These are phyloP conservation scores for Colletotrichum sansevieriae DNA, from an alignment of 2,329 filamentous ascomycete genomes.

Conservation along the genomic window DNA sequence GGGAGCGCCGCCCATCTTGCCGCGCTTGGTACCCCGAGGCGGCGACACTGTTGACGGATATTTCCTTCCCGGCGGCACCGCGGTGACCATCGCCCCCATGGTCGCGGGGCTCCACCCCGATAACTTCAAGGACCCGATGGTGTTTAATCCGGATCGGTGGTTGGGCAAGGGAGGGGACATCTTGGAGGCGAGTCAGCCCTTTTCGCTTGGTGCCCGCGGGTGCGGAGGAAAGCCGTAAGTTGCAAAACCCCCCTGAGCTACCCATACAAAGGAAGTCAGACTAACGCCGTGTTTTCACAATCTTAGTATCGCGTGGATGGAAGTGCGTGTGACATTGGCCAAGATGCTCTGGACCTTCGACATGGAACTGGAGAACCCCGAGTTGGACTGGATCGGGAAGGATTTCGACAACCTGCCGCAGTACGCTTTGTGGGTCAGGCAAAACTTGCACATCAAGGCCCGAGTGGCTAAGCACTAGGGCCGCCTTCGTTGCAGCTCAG, in stretches of 20 bases:
- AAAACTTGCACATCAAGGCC: neutral
- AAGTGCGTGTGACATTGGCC: conserved; percentile 4
- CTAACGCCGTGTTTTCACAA: neutral
- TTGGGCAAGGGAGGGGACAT: neutral
- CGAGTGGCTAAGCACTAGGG: neutral
- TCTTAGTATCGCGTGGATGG: conserved; percentile 1
- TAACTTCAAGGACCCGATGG: conserved; percentile 2
- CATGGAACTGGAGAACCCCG: conserved; percentile 5
- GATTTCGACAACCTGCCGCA: conserved; percentile 13
- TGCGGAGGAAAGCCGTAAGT: conserved; percentile 11
- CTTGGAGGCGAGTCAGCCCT: neutral
- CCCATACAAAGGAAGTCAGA: neutral
- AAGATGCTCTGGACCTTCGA: conserved; percentile 5
- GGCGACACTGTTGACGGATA: conserved; percentile 1
- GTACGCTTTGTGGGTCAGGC: neutral
- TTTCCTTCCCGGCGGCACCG: neutral
- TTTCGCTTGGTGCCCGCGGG: neutral
- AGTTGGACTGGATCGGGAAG: conserved; percentile 8
- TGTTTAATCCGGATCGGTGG: conserved; percentile 3
- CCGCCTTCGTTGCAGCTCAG: neutral
- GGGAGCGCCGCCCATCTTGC: neutral
- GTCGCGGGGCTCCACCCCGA: neutral
- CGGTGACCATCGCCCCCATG: conserved; percentile 1
- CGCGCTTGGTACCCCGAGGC: conserved; percentile 1
- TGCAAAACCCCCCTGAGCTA: neutral